Evolutionary conservation across 139 green algal species (phyloP), one percentile per base, ranked within the genome.

Genomic region (Parachlorella kessleri): DNA sequence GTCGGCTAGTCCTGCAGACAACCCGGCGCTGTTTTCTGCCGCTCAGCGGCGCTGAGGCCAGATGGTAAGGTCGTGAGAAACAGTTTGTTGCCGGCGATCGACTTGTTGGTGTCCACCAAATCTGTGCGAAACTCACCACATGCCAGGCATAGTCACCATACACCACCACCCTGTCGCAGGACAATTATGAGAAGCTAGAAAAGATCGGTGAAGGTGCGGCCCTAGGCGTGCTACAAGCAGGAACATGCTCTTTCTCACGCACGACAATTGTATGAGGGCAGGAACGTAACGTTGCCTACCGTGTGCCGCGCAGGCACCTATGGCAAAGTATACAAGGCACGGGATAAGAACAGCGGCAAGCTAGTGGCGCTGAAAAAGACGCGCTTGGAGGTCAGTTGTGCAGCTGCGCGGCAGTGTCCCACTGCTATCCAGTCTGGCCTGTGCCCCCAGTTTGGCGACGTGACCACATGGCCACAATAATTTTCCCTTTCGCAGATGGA

Each of bases 341-440:
- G 80, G 6, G 91, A 96, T 76, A 92, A 92, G 38, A 89, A 81
- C 33, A 97, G 88, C 0, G 95, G 94, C 8, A 80, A 90, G 39
- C 75, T 98, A 36, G 95, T 99, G 24, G 96, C 96, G 0, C 76
- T 99, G 76, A 99, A 99, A 90, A 99, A 99, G 91, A 98, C 94
- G 4, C 87, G 95, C 7, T 77, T 99, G 28, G 94, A 99, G 86
- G 93, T 97, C 41, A 18, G 79, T 18, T 41, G 66, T 48, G 21
- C 41, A 48, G 70, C 70, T 37, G n/a, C 9, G 70, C 26, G 70
- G 28, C 10, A 66, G 2, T 26, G 26, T 55, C 39, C 4, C 21
- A 10, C 6, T 37, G 28, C 3, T 55, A 33, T 36, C 6, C 68
- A 59, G 21, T 35, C 4, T 35, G 5, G 39, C 39, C 68, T 38